Base-by-base conservation (phyloP, 331 rosid species). In the Acacia pycnantha region DNA sequence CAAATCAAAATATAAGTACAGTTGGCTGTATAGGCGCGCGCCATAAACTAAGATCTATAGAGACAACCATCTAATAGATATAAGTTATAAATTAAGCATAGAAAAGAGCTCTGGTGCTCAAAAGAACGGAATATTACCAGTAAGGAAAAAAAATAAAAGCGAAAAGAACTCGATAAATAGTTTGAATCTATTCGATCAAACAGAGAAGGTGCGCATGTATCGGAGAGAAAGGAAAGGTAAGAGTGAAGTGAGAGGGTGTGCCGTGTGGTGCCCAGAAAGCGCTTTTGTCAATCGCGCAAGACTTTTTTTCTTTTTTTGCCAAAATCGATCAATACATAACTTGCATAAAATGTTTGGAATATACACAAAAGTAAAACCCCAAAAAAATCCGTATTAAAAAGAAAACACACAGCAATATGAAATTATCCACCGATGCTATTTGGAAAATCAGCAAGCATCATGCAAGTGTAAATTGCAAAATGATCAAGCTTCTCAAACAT, bases 371-470 rank as follows among this genome's bases (percentile, higher is more conserved):
- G 24, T 31, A 50, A 27, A 70, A 44, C 6, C 74, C 35, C n/a
- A n/a, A 54, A 58, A 58, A 66, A 77, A 62, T 3, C 5, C 0
- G 4, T 21, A 71, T 11, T 5, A 53, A 24, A 51, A 16, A 51
- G n/a, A 50, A 58, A 83, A 78, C 4, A 16, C 12, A 40, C 18
- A 29, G 14, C 22, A 72, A 27, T 19, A n/a, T 69, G 64, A 79
- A 82, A 59, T 83, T 84, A 83, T 87, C 87, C 88, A 91, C 94
- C 91, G 78, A 82, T 53, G 89, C 97, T 92, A 86, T 53, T 87
- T 76, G 78, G 83, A 77, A 87, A 78, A 88, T 78, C 90, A 51
- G 90, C 82, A 78, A 86, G 82, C 92, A 91, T 90, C 80, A 87
- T 84, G 81, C 59, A 79, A 88, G 82, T 26, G 78, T 86, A 85